Percentiles rank a stretch among this genome's conserved stretches.
Evolutionary conservation across 2,329 filamentous ascomycete species (phyloP).

Genomic region (Fusarium illudens): DNA sequence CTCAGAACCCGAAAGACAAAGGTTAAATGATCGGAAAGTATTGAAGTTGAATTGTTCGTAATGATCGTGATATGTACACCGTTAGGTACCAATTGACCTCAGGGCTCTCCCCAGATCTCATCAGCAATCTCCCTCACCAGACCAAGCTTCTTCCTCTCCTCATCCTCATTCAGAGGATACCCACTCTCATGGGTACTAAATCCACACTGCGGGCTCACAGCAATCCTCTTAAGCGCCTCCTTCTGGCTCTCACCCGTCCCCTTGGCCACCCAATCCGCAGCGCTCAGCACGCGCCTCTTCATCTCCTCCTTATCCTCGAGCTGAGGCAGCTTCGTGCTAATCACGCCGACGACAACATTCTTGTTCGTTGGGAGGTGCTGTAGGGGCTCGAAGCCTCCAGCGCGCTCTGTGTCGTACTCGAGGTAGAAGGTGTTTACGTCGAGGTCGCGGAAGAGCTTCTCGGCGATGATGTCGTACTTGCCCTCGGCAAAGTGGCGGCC

Average conservation of each 20-base stretch:
- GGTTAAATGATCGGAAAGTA: background rate
- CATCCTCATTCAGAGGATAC: slow-evolving; percentile 72
- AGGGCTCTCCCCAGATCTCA: slow-evolving; percentile 68
- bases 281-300: slow-evolving; percentile 66
- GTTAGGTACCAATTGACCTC: background rate
- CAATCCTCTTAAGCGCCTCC: slow-evolving; percentile 73
- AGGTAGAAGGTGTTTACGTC: slow-evolving; percentile 74
- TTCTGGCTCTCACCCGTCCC: slow-evolving; percentile 70
- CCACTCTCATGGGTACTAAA: slow-evolving; percentile 79
- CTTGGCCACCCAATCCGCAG: slow-evolving; percentile 74
- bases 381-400: slow-evolving; percentile 73
- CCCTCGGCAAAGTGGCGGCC: slow-evolving; percentile 73
- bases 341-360: slow-evolving; percentile 69
- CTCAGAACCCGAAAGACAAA: no score
- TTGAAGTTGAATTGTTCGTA: background rate
- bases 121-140: slow-evolving; percentile 77
- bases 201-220: slow-evolving; percentile 76
- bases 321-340: slow-evolving; percentile 69
- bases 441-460: slow-evolving; percentile 70
- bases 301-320: slow-evolving; percentile 71
- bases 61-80: background rate
- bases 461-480: slow-evolving; percentile 72
- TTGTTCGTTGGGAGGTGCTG: slow-evolving; percentile 67
- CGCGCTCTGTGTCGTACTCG: slow-evolving; percentile 72
- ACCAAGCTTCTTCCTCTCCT: slow-evolving; percentile 77